Conservation (phyloP, 257 asterid species). For the Solanum peruvianum region DNA sequence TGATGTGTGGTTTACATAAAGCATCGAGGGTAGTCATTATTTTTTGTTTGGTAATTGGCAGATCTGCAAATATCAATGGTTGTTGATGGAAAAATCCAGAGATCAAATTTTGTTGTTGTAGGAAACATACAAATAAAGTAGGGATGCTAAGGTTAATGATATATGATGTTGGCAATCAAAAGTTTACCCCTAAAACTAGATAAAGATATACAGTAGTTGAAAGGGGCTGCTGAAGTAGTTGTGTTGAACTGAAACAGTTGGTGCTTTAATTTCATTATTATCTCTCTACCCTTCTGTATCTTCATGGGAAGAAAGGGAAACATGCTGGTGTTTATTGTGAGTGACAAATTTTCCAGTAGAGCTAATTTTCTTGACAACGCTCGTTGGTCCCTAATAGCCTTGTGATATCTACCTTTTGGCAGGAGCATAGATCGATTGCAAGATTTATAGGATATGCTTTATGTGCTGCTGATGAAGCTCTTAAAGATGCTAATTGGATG, state of each 20-base stretch:
- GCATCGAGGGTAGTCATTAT: background rate
- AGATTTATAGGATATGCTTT: conserved; percentile 89
- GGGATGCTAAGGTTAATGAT: background rate
- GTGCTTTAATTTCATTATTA: background rate
- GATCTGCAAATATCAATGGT: background rate
- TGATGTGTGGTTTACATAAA: background rate
- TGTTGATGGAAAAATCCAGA: background rate
- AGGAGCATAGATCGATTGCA: conserved; percentile 88
- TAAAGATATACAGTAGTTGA: background rate
- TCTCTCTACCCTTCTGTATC: background rate
- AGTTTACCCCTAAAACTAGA: background rate
- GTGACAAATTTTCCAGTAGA: background rate
- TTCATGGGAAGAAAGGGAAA: background rate
- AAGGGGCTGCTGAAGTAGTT: background rate
- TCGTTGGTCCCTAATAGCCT: background rate
- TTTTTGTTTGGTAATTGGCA: background rate
- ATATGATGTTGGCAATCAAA: background rate
- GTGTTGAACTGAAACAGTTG: background rate
- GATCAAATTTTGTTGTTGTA: background rate
- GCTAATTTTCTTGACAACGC: background rate
- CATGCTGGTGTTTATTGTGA: background rate
- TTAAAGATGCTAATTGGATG: conserved; percentile 84
- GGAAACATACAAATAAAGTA: background rate
- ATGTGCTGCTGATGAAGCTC: conserved; percentile 93
- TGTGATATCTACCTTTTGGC: background rate